These are phyloP conservation scores for Pseudocercospora ulei DNA, from an alignment of 2,329 filamentous ascomycete genomes.

Conservation along the genomic window DNA sequence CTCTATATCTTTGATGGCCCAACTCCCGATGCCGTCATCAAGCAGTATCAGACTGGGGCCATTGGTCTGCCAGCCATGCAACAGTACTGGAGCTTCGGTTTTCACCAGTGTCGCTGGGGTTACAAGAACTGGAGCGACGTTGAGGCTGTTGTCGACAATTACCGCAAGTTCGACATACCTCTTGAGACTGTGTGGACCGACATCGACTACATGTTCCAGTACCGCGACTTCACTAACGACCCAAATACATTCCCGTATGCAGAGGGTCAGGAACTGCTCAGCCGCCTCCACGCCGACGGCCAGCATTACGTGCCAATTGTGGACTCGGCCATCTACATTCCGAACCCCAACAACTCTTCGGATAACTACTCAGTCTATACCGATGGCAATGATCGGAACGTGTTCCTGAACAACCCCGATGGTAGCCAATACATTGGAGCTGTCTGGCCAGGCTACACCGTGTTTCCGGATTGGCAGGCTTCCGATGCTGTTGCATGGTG, in stretches of 20 bases:
- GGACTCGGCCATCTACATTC: conserved; percentile 58
- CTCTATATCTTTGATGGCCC: conserved; percentile 71
- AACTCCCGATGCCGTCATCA: conserved; percentile 56
- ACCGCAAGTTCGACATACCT: conserved; percentile 48
- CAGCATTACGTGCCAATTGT: conserved; percentile 55
- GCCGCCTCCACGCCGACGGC: conserved; percentile 45
- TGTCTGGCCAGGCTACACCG: conserved; percentile 50
- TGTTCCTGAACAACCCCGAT: conserved; percentile 35
- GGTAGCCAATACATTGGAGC: conserved; percentile 37
- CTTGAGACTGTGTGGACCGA: conserved; percentile 44
- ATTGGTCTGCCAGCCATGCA: conserved; percentile 67
- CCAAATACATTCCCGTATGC: conserved; percentile 44
- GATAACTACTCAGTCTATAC: conserved; percentile 48
- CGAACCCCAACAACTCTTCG: conserved; percentile 57
- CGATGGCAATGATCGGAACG: conserved; percentile 30
- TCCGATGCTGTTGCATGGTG: conserved; percentile 52
- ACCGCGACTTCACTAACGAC: conserved; percentile 52
- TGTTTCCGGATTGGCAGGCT: conserved; percentile 54
- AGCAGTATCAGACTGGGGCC: conserved; percentile 57
- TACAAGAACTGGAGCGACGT: conserved; percentile 63
- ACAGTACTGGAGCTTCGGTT: conserved; percentile 72
- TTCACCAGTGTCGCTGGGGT: conserved; percentile 75
- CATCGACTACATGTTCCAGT: conserved; percentile 52
- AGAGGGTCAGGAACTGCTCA: conserved; percentile 46
- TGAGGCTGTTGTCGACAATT: conserved; percentile 49